Evolutionary conservation across 1,139 yeast genomes (phyloP).

Genomic region (Geotrichum citri-aurantii): DNA sequence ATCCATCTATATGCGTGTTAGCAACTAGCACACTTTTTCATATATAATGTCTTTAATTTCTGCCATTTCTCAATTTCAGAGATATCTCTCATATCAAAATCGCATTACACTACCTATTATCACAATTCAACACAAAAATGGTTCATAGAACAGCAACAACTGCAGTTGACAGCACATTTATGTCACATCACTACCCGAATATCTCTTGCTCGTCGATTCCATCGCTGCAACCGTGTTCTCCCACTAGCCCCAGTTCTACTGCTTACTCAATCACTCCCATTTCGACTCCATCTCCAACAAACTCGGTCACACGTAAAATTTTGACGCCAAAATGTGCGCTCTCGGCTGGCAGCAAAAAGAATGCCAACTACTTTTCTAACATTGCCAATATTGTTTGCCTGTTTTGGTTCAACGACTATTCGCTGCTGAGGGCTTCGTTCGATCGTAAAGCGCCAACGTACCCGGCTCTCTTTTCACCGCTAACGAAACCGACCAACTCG

Average conservation of each 20-base stretch:
- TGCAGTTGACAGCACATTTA: neutral
- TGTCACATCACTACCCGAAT: neutral
- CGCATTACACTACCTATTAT: neutral
- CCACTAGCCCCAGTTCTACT: neutral
- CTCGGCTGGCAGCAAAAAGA: neutral
- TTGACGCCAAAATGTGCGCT: neutral
- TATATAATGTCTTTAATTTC: neutral
- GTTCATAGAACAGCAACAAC: neutral
- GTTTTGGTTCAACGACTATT: constrained; percentile 31
- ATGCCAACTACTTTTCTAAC: constrained; percentile 23
- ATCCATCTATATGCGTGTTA: too few species aligned
- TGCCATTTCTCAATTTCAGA: neutral
- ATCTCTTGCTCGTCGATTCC: neutral
- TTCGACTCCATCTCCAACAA: neutral
- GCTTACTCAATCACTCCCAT: neutral
- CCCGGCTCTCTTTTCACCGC: neutral
- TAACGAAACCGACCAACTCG: neutral
- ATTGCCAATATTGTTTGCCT: constrained; percentile 33
- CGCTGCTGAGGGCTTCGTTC: neutral
- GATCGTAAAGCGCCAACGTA: neutral
- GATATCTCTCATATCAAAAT: too few species aligned
- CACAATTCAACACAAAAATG: neutral
- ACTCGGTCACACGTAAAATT: neutral
- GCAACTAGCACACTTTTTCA: too few species aligned
- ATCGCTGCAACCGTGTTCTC: neutral